Conservation (phyloP, 768 basidiomycete genomes). For the Tephrocybe sp. region DNA sequence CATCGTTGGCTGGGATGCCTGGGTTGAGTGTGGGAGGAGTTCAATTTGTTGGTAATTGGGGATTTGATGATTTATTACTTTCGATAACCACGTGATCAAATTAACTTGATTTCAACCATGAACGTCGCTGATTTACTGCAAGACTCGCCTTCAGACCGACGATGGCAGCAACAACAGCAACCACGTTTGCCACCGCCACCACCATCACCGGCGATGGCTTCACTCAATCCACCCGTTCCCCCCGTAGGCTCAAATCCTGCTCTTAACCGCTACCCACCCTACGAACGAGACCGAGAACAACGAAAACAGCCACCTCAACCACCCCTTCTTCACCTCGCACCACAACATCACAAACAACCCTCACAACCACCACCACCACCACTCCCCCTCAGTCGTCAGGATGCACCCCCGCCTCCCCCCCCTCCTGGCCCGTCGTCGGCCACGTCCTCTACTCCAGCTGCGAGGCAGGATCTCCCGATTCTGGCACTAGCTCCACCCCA, state of each 20-base stretch:
- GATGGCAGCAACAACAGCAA: constrained; percentile 20
- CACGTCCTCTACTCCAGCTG: background rate
- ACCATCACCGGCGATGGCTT: constrained; percentile 28
- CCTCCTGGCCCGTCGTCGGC: background rate
- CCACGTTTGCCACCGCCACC: constrained; percentile 13
- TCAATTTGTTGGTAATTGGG: constrained; percentile 88
- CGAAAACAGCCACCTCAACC: background rate
- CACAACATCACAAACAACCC: constrained; percentile 1
- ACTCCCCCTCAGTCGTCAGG: background rate
- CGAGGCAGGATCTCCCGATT: constrained; percentile 7
- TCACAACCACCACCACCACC: background rate
- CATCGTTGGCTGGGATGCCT: constrained; percentile 86
- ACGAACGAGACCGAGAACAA: constrained; percentile 3
- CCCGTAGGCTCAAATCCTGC: constrained; percentile 9
- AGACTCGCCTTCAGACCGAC: constrained; percentile 57
- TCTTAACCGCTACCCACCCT: background rate
- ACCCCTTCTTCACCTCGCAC: background rate
- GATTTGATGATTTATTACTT: constrained; percentile 61
- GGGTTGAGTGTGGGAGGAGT: constrained; percentile 78
- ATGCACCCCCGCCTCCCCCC: constrained; percentile 7
- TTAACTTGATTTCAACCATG: constrained; percentile 39
- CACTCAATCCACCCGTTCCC: constrained; percentile 21
- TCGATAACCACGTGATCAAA: constrained; percentile 44
- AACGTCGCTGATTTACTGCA: constrained; percentile 69
- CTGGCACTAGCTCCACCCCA: constrained; percentile 5